Conservation (phyloP, 768 basidiomycete genomes). For the Favolaschia claudopus region DNA sequence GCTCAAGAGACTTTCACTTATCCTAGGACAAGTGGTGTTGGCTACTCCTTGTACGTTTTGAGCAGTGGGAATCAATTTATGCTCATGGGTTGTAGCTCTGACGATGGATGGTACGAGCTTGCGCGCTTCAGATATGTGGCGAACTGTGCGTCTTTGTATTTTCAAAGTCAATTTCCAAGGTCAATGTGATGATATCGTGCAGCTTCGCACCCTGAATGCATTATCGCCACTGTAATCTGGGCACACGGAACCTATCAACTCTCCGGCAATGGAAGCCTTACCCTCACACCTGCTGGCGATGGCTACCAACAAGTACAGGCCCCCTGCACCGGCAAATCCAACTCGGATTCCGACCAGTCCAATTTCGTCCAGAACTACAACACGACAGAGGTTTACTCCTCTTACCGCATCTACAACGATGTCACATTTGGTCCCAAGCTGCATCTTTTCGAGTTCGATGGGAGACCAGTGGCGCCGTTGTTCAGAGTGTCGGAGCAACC, state of each 20-base stretch:
- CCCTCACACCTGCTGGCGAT: conserved; percentile 66
- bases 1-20: conserved; percentile 71
- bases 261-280: conserved; percentile 66
- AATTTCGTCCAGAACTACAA: conserved; percentile 76
- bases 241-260: conserved; percentile 70
- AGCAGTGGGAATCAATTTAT: neutral
- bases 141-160: conserved; percentile 58
- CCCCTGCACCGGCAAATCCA: conserved; percentile 72
- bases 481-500: conserved; percentile 57
- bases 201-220: conserved; percentile 74
- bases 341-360: conserved; percentile 59
- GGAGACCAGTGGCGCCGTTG: conserved; percentile 60
- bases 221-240: conserved; percentile 74
- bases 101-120: conserved; percentile 71
- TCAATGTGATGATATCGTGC: no score
- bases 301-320: conserved; percentile 82
- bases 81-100: conserved; percentile 48
- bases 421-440: conserved; percentile 56
- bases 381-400: conserved; percentile 55
- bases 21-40: conserved; percentile 70
- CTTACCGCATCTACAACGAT: conserved; percentile 67
- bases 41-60: conserved; percentile 65
- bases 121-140: conserved; percentile 74
- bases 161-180: no score
- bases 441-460: conserved; percentile 66